These are phyloP conservation scores for Phytophthora pinifolia DNA, from an alignment of 352 stramenopile species.

Conservation along the genomic window DNA sequence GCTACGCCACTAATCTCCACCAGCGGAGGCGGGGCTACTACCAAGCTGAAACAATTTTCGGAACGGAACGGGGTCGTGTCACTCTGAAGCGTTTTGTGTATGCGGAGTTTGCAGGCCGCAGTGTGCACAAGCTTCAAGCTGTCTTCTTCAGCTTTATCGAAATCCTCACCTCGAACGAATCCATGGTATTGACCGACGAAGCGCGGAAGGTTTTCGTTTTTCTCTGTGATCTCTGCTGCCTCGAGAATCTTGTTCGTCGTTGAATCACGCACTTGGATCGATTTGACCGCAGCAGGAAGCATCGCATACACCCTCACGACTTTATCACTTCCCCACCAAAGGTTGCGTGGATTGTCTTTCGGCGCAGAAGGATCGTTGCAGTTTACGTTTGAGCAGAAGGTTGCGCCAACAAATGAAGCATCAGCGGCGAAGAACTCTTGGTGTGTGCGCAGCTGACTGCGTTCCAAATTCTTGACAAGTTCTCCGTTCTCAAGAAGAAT, in stretches of 20 bases:
- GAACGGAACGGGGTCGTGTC: constrained; percentile 28
- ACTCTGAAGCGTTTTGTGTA: background rate
- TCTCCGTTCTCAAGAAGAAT: constrained; percentile 46
- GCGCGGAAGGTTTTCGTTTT: constrained; percentile 36
- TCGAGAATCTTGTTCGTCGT: constrained; percentile 45
- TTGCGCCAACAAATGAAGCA: constrained; percentile 36
- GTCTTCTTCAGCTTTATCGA: constrained; percentile 31
- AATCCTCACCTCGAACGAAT: constrained; percentile 34
- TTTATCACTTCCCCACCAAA: constrained; percentile 47
- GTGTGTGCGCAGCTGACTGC: constrained; percentile 38
- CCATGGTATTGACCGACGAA: constrained; percentile 70
- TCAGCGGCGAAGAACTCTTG: constrained; percentile 47
- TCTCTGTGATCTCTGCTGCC: constrained; percentile 26
- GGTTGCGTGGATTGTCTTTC: constrained; percentile 24
- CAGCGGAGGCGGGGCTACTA: constrained; percentile 43
- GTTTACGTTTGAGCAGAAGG: constrained; percentile 30
- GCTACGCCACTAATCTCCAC: constrained; percentile 46
- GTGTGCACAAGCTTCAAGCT: constrained; percentile 39
- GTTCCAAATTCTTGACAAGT: constrained; percentile 28
- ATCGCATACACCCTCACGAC: constrained; percentile 56
- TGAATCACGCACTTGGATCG: constrained; percentile 42
- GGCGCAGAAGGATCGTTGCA: background rate
- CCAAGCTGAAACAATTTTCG: constrained; percentile 46
- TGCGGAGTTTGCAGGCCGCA: constrained; percentile 17
- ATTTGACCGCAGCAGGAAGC: constrained; percentile 29